Conservation (phyloP, 164 flowering plant species). For the Chloranthus sessilifolius region DNA sequence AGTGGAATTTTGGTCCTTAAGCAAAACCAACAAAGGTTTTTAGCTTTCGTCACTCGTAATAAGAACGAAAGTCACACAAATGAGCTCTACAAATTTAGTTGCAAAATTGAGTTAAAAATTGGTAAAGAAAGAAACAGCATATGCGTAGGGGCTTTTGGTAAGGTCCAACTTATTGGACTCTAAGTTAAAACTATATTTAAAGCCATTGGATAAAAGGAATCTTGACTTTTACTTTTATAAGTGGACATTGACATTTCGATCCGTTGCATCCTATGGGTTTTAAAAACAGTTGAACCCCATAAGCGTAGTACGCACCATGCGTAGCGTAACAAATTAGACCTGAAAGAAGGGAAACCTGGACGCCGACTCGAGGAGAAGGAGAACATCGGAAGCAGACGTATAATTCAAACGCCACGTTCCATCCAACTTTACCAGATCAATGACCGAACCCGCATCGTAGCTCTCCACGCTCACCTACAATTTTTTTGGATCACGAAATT, state of each 20-base stretch:
- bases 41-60: too few species aligned
- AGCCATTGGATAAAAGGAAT: too few species aligned
- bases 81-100: too few species aligned
- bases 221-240: background rate
- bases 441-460: conserved; percentile 44
- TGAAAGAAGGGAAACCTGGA: conserved; percentile 71
- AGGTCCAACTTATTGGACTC: too few species aligned
- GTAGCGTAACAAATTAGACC: conserved; percentile 31
- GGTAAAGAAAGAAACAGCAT: too few species aligned
- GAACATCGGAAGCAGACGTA: conserved; percentile 92
- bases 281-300: background rate
- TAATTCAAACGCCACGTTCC: conserved; percentile 99
- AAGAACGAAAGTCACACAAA: too few species aligned
- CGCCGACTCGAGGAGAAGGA: conserved; percentile 72
- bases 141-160: too few species aligned
- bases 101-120: too few species aligned
- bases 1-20: too few species aligned
- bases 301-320: background rate
- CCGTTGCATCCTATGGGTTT: too few species aligned
- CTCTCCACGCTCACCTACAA: conserved; percentile 65
- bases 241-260: background rate
- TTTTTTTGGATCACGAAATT: background rate
- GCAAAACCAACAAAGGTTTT: too few species aligned
- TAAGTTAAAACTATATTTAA: too few species aligned
- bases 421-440: conserved; percentile 56